phyloP scores from a whole-genome alignment of 805 yeast species.

The Pichia manshurica region DNA sequence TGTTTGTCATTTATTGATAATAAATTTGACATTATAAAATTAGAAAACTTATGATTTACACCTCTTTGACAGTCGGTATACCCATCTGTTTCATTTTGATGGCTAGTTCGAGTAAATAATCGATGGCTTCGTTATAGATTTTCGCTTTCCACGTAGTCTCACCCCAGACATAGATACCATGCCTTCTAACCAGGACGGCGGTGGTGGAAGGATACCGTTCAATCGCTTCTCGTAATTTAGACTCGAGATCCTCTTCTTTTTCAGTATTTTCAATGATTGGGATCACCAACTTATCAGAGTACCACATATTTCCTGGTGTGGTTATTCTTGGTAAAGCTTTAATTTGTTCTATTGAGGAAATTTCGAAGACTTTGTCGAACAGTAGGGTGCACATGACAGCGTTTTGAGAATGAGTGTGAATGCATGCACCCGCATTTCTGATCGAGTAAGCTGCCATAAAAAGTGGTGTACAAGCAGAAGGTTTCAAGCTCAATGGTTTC shows the following conservation, averaged over 20 bases:
- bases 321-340: constrained; percentile 77
- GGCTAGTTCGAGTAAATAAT: constrained; percentile 79
- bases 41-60: too few species aligned
- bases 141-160: constrained; percentile 89
- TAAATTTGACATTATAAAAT: too few species aligned
- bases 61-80: constrained; percentile 41
- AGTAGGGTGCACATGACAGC: constrained; percentile 79
- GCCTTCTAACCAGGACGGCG: constrained; percentile 87
- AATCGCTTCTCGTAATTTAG: constrained; percentile 57
- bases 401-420: constrained; percentile 87
- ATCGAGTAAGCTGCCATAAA: constrained; percentile 63
- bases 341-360: constrained; percentile 82
- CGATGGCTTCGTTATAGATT: constrained; percentile 87
- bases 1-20: too few species aligned
- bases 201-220: constrained; percentile 67
- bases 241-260: constrained; percentile 77
- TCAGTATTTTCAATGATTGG: constrained; percentile 92
- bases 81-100: constrained; percentile 74
- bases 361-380: constrained; percentile 64
- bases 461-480: constrained; percentile 92
- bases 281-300: constrained; percentile 68
- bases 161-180: constrained; percentile 97
- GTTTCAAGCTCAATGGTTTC: constrained; percentile 64
- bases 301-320: constrained; percentile 63
- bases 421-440: constrained; percentile 83